Base-by-base conservation (phyloP, 1,139 yeast species). In the Zhuliangozyma parablackwelliae region DNA sequence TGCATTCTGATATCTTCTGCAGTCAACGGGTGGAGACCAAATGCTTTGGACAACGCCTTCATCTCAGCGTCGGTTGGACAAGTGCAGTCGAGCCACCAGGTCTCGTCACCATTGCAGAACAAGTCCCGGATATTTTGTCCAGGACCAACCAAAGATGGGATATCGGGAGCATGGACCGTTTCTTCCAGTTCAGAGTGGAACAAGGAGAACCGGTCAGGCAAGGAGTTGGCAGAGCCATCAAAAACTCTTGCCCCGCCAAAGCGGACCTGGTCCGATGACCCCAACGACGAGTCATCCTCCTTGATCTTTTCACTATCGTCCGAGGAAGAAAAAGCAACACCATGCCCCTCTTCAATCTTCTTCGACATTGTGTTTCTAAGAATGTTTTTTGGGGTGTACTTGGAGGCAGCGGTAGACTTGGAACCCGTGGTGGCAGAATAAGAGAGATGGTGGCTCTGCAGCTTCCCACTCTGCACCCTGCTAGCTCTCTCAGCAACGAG, bases 161-260 rank as follows among this genome's bases (percentile, higher is more conserved):
- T 69, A 53, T 88, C 96, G 1, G 95, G 82, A 1, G 96, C 85
- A 61, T 90, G 97, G 12, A 86, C 73, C 0, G 97, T 92, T 51
- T 84, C 95, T 41, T 88, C 96, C 8, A 80, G 67, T 40, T 83
- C 88, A 0, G 94, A 78, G 30, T 82, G 78, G 58, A 88, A 90
- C 56, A 87, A 87, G 27, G 94, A 78, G 59, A 85, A 90, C 40
- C 97, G 65, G 48, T 85, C 90, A 12, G 89, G 88, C 77, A 6
- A 80, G 3, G 16, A 16, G 4, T 16, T 4, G 63, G 42, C 7
- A 12, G 30, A 33, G 13, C 44, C 47, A 34, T 40, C 44, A 5
- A 42, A 38, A 21, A 42, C 34, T 28, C 42, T 33, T 7, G 45
- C 44, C 4, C 45, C 45, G 20, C 45, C 41, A 39, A 39, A 39